These are phyloP conservation scores for Lactarius trivialis DNA, from an alignment of 768 basidiomycete genomes.

Conservation along the genomic window DNA sequence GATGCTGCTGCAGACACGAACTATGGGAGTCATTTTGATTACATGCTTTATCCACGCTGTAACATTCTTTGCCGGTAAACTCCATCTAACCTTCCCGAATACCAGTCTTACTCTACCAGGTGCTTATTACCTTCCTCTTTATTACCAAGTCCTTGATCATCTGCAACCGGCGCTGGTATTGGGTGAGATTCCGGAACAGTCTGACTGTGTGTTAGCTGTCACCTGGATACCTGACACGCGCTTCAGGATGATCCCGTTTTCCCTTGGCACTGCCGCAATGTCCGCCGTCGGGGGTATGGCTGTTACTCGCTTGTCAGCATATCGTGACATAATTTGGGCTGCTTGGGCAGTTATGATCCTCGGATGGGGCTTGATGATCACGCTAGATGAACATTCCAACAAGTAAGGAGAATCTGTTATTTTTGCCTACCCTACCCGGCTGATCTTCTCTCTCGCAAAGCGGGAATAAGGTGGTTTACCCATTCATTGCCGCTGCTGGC, in stretches of 20 bases:
- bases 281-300: conserved; percentile 53
- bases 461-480: conserved; percentile 55
- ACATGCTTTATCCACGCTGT: conserved; percentile 59
- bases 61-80: conserved; percentile 49
- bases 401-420: conserved; percentile 29
- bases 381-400: conserved; percentile 52
- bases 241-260: conserved; percentile 66
- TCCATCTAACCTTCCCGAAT: not conserved
- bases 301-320: conserved; percentile 50
- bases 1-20: conserved; percentile 47
- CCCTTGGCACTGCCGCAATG: conserved; percentile 48
- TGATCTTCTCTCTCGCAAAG: conserved; percentile 31
- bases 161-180: conserved; percentile 64
- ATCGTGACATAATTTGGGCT: conserved; percentile 57
- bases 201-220: not conserved
- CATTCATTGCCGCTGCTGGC: conserved; percentile 58
- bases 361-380: conserved; percentile 69
- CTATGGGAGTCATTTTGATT: conserved; percentile 55
- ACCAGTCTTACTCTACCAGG: conserved; percentile 27
- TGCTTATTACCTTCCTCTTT: conserved; percentile 67
- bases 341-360: conserved; percentile 50
- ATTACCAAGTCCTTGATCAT: conserved; percentile 70
- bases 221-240: not conserved
- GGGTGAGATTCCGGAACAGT: conserved; percentile 33
- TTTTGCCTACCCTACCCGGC: not conserved